Evolutionary conservation across 2,329 filamentous ascomycete species (phyloP).

Genomic region (Penicillium sp.): DNA sequence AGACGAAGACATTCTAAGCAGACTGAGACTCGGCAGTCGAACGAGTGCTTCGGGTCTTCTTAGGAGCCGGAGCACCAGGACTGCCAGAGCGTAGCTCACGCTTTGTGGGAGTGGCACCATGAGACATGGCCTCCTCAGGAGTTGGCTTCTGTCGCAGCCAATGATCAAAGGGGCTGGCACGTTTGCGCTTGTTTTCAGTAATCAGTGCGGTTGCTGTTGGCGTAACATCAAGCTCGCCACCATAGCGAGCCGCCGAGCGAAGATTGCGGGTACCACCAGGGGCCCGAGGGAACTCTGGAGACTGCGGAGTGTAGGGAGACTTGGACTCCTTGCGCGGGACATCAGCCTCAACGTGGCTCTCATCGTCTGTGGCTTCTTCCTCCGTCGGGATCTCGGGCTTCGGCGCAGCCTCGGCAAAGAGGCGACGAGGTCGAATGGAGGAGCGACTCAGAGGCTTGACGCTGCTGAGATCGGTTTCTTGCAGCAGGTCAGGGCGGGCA

Average conservation of each 20-base stretch:
- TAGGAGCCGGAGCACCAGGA: constrained; percentile 31
- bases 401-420: constrained; percentile 57
- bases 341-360: constrained; percentile 31
- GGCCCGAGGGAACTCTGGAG: constrained; percentile 23
- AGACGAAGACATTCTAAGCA: constrained; percentile 10
- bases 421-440: constrained; percentile 62
- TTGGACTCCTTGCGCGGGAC: constrained; percentile 16
- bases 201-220: constrained; percentile 16
- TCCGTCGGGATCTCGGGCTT: constrained; percentile 44
- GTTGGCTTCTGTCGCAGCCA: constrained; percentile 46
- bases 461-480: constrained; percentile 31
- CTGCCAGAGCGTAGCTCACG: constrained; percentile 35
- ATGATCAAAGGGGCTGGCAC: constrained; percentile 45
- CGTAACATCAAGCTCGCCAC: constrained; percentile 26
- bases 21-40: background rate
- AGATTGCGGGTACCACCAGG: constrained; percentile 40
- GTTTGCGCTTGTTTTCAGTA: constrained; percentile 33
- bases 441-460: constrained; percentile 60
- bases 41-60: constrained; percentile 34
- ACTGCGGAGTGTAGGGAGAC: constrained; percentile 28
- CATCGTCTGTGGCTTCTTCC: constrained; percentile 60
- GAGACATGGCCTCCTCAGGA: constrained; percentile 20
- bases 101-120: constrained; percentile 38
- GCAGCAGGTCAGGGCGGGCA: constrained; percentile 43
- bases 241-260: constrained; percentile 34